phyloP scores from a whole-genome alignment of 805 yeast species.

The Saccharomyces mikatae region DNA sequence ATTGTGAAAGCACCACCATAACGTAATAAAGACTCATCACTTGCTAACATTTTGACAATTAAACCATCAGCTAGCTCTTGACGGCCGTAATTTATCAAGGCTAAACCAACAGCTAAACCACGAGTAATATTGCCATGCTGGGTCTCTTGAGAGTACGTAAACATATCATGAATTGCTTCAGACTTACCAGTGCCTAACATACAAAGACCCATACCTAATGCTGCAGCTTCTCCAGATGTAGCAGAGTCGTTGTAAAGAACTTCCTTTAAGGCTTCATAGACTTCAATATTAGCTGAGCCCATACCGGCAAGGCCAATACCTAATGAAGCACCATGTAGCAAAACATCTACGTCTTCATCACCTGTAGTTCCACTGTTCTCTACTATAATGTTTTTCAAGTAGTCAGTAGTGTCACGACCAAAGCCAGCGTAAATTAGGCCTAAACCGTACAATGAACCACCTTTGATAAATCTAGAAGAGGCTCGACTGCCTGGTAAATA shows the following conservation, averaged over 20 bases:
- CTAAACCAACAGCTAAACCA: conserved; percentile 85
- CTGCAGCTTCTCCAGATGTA: conserved; percentile 92
- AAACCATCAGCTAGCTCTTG: conserved; percentile 70
- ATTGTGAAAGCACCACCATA: conserved; percentile 94
- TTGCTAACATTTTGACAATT: conserved; percentile 57
- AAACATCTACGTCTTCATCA: conserved; percentile 64
- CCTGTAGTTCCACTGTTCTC: conserved; percentile 55
- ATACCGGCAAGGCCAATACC: conserved; percentile 96
- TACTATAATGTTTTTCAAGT: conserved; percentile 62
- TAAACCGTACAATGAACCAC: conserved; percentile 88
- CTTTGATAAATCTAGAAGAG: conserved; percentile 80
- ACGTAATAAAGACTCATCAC: conserved; percentile 77
- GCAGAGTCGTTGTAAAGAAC: conserved; percentile 88
- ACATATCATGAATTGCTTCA: conserved; percentile 66
- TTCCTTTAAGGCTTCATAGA: conserved; percentile 75
- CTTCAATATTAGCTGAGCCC: conserved; percentile 70
- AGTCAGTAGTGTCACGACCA: conserved; percentile 78
- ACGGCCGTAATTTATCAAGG: conserved; percentile 75
- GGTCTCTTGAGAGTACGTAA: conserved; percentile 86
- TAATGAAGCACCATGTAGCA: conserved; percentile 90
- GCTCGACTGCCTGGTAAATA: conserved; percentile 71
- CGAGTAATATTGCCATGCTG: conserved; percentile 93
- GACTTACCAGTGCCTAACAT: conserved; percentile 86
- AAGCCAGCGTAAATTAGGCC: conserved; percentile 95
- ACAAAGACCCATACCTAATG: conserved; percentile 88